Evolutionary conservation across 805 yeast genomes (phyloP).

Genomic region (Starmerella bacillaris): DNA sequence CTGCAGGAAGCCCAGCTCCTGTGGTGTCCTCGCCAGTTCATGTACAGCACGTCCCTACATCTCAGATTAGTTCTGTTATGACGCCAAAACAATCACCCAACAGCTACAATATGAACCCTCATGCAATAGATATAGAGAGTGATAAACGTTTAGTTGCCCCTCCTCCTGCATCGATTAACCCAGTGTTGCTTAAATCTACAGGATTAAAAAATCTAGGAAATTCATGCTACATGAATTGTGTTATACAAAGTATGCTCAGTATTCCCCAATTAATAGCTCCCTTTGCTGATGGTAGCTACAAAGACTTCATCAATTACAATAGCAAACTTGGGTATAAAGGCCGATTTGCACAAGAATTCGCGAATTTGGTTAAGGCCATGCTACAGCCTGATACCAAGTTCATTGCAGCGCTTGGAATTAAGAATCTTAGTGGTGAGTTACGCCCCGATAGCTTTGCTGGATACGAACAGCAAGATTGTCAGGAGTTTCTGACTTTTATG

Average conservation of each 20-base stretch:
- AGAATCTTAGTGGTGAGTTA: conserved; percentile 46
- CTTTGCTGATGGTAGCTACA: conserved; percentile 43
- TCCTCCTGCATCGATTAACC: not conserved
- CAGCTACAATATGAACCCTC: not conserved
- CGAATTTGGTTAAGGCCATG: conserved; percentile 39
- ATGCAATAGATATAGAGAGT: not conserved
- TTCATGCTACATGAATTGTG: conserved; percentile 83
- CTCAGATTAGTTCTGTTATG: not conserved
- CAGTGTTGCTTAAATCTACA: conserved; percentile 29
- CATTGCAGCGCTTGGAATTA: conserved; percentile 47
- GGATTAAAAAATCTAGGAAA: conserved; percentile 75
- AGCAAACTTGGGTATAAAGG: conserved; percentile 73
- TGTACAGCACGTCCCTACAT: not conserved
- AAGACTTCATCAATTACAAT: conserved; percentile 48
- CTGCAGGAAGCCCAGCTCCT: not conserved
- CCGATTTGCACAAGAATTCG: conserved; percentile 50
- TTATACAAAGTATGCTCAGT: conserved; percentile 69
- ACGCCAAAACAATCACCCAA: not conserved
- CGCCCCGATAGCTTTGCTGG: conserved; percentile 43
- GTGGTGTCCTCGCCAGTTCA: not conserved
- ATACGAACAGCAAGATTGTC: conserved; percentile 67
- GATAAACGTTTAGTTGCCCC: not conserved
- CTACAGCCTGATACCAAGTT: conserved; percentile 18
- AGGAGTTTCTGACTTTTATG: conserved; percentile 59
- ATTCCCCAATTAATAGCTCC: conserved; percentile 46